Evolutionary conservation across 768 basidiomycete species (phyloP), one percentile per base, ranked within the genome.

Genomic region (Suillus subaureus): DNA sequence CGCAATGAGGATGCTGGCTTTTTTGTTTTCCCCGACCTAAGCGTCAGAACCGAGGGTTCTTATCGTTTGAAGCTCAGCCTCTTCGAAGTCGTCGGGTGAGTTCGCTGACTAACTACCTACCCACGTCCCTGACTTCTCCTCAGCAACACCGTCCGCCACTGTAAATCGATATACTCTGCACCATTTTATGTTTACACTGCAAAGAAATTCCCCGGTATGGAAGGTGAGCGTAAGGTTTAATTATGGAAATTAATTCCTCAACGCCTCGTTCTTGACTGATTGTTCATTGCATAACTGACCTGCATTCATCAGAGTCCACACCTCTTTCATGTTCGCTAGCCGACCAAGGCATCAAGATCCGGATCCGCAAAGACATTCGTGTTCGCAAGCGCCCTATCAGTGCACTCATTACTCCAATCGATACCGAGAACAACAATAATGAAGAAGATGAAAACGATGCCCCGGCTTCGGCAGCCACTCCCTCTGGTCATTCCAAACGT

Each of bases 161-260:
- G 95, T 80, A 93, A 93, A 72, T 91, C 90, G 0, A 94, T 95
- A 64, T 91, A 89, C 77, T 95, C 94, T 0, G 86, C 89, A 1
- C 87, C 92, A 0, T 98, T 98, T 77, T 94, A 96, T 68, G 96
- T 97, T 15, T 97, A 95, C 75, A 95, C 95, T 0, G 93, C 94
- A 18, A 97, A 97, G 84, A 95, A 96, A 78, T 97, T 97, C 74
- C 95, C 96, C 0, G 95, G 96, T 31, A 96, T 96, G 93, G 93
- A 94, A 83, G 90, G 94, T 93, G 69, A 28, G 87, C 78, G 9
- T 35, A 40, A 42, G 16, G 55, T 60, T 28, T 58, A 37, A 39
- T 58, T 1, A 40, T 40, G 64, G 31, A 39, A 40, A 62, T 37
- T 64, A 49, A 61, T 49, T 55, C 12, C 54, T 23, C 54, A 51